Conservation (phyloP, 169 alveolate species). For the Besnoitia besnoiti region DNA sequence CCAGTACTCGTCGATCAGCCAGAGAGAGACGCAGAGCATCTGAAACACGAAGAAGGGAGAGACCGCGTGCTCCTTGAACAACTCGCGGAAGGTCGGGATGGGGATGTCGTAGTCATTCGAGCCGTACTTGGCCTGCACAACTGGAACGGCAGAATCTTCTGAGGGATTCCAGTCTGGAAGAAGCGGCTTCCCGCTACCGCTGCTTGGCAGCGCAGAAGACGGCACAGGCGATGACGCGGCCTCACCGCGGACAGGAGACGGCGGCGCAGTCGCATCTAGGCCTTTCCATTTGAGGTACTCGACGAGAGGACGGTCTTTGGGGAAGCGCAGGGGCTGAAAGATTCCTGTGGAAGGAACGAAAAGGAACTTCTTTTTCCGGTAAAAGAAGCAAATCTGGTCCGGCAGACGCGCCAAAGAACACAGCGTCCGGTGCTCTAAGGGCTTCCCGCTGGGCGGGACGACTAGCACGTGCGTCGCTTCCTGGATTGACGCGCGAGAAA, state of each 20-base stretch:
- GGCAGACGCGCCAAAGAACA: background rate
- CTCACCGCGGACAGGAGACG: background rate
- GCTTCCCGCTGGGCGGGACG: background rate
- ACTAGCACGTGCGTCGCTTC: slow-evolving; percentile 18
- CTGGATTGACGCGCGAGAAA: background rate
- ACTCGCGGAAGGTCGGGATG: slow-evolving; percentile 90
- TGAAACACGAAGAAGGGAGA: slow-evolving; percentile 98
- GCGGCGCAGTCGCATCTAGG: slow-evolving; percentile 6
- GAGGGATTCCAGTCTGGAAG: background rate
- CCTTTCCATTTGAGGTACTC: slow-evolving; percentile 52
- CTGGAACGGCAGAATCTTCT: background rate
- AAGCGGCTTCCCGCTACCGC: background rate
- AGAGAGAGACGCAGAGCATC: slow-evolving; percentile 91
- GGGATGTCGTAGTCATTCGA: slow-evolving; percentile 74
- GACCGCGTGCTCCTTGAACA: slow-evolving; percentile 92
- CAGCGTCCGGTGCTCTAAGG: background rate
- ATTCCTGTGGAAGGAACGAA: background rate
- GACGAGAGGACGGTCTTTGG: slow-evolving; percentile 39
- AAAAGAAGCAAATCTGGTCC: background rate
- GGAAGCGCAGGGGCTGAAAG: slow-evolving; percentile 4
- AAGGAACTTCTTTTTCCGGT: slow-evolving; percentile 30
- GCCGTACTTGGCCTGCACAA: slow-evolving; percentile 30
- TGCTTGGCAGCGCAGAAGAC: background rate
- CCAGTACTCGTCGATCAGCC: slow-evolving; percentile 98
- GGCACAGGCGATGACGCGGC: background rate